A percentile compares a stretch with the other conserved stretches of the same genome.
Conservation (phyloP, 805 yeast genomes). For the Brettanomyces custersianus region DNA sequence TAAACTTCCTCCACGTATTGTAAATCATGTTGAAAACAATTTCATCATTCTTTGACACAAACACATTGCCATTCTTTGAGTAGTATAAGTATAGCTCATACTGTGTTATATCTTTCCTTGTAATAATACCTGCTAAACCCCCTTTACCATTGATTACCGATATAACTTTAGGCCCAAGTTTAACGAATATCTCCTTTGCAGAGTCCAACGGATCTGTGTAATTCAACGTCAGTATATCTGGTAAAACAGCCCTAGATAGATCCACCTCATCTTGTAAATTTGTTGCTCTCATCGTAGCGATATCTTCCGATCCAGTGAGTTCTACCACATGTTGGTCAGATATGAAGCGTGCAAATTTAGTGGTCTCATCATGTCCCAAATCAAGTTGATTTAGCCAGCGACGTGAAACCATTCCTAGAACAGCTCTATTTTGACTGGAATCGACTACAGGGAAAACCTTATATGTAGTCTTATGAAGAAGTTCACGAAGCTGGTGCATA, state of each 20-base stretch:
- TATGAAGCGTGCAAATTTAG: background rate
- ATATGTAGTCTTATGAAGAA: slow-evolving; percentile 27
- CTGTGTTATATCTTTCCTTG: slow-evolving; percentile 73
- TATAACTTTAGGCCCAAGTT: slow-evolving; percentile 72
- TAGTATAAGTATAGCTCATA: slow-evolving; percentile 37
- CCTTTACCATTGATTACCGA: slow-evolving; percentile 61
- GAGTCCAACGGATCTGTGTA: slow-evolving; percentile 48
- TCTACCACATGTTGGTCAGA: background rate
- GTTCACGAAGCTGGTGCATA: slow-evolving; percentile 24
- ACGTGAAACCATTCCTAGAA: slow-evolving; percentile 1
- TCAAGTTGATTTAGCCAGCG: background rate
- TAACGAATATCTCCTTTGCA: slow-evolving; percentile 59
- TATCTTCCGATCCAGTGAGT: slow-evolving; percentile 3
- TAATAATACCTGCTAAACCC: slow-evolving; percentile 60
- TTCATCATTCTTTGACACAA: slow-evolving; percentile 16
- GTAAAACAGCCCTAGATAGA: slow-evolving; percentile 31
- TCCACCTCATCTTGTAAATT: slow-evolving; percentile 11
- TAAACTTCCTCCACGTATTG: slow-evolving; percentile 2
- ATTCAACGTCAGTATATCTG: slow-evolving; percentile 55
- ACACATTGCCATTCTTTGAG: slow-evolving; percentile 17
- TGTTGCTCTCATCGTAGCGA: too few relatives aligned
- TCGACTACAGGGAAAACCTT: slow-evolving; percentile 48
- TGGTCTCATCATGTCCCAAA: too few relatives aligned
- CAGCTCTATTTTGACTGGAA: slow-evolving; percentile 15
- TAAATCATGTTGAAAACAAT: slow-evolving; percentile 12